These are phyloP conservation scores for Soucietia sequanensis DNA, from an alignment of 805 yeast species.

Conservation along the genomic window DNA sequence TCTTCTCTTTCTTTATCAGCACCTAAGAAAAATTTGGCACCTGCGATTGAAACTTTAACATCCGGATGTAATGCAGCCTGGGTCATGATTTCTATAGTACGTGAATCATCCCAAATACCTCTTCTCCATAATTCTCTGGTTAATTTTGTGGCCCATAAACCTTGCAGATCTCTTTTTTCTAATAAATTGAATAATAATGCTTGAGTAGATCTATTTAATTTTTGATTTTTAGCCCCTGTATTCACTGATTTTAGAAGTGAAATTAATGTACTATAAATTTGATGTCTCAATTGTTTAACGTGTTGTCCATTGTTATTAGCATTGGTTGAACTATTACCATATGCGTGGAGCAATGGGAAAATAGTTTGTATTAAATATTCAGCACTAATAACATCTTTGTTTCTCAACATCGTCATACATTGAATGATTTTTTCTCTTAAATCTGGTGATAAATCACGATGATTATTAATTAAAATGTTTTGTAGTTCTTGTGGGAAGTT, in stretches of 20 bases:
- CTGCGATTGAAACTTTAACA: slow-evolving; percentile 82
- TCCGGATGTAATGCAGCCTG: slow-evolving; percentile 91
- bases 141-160: slow-evolving; percentile 93
- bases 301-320: slow-evolving; percentile 49
- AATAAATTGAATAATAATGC: slow-evolving; percentile 85
- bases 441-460: slow-evolving; percentile 78
- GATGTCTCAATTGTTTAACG: slow-evolving; percentile 79
- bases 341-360: slow-evolving; percentile 79
- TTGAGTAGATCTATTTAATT: slow-evolving; percentile 85
- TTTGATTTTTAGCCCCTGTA: slow-evolving; percentile 86
- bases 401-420: slow-evolving; percentile 85
- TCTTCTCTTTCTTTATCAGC: slow-evolving; percentile 94
- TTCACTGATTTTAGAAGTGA: slow-evolving; percentile 79
- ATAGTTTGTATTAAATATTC: slow-evolving; percentile 81
- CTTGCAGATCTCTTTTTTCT: slow-evolving; percentile 74
- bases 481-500: slow-evolving; percentile 81
- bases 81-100: slow-evolving; percentile 97
- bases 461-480: slow-evolving; percentile 66
- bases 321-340: slow-evolving; percentile 46
- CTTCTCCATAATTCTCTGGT: slow-evolving; percentile 97
- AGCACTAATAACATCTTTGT: slow-evolving; percentile 74
- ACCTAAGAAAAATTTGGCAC: slow-evolving; percentile 87
- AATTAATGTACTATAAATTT: slow-evolving; percentile 76
- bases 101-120: slow-evolving; percentile 96
- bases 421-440: slow-evolving; percentile 89